Conservation (phyloP, 768 basidiomycete genomes). For the Hirschioporus abietinus region DNA sequence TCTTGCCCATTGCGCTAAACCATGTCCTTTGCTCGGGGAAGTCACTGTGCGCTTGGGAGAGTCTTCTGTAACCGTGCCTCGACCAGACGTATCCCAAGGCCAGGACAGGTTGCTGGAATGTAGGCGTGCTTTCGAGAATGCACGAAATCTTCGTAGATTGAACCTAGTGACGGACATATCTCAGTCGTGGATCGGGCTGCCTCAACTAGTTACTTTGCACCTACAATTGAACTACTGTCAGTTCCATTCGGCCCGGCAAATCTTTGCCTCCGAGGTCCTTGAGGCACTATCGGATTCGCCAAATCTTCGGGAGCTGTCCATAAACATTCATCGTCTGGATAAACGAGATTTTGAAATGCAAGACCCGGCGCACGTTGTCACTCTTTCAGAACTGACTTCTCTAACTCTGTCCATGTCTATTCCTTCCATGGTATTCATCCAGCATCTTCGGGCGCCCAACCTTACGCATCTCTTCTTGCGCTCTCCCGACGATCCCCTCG, state of each 20-base stretch:
- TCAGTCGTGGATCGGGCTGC: background rate
- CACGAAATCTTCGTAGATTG: conserved; percentile 26
- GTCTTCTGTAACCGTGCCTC: conserved; percentile 12
- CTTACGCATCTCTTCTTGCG: conserved; percentile 37
- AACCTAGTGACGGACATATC: background rate
- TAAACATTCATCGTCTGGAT: background rate
- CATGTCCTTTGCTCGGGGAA: conserved; percentile 33
- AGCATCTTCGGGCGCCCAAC: conserved; percentile 27
- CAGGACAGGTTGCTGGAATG: conserved; percentile 2
- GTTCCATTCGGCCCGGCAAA: background rate
- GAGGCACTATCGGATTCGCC: background rate
- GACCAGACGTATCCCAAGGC: conserved; percentile 20
- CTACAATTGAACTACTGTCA: conserved; percentile 2
- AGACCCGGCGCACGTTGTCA: conserved; percentile 15
- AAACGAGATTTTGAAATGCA: conserved; percentile 5
- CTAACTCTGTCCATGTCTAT: conserved; percentile 24
- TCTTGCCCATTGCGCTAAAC: conserved; percentile 29
- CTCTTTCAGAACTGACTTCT: conserved; percentile 23
- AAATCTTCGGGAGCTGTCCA: conserved; percentile 1
- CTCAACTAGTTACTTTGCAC: background rate
- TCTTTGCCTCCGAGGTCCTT: background rate
- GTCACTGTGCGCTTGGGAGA: conserved; percentile 23
- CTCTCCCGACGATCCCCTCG: conserved; percentile 28
- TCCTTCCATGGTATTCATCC: conserved; percentile 23
- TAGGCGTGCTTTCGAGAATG: conserved; percentile 22